Conservation (phyloP, 148 eudicot genomes). For the Fagopyrum tataricum region DNA sequence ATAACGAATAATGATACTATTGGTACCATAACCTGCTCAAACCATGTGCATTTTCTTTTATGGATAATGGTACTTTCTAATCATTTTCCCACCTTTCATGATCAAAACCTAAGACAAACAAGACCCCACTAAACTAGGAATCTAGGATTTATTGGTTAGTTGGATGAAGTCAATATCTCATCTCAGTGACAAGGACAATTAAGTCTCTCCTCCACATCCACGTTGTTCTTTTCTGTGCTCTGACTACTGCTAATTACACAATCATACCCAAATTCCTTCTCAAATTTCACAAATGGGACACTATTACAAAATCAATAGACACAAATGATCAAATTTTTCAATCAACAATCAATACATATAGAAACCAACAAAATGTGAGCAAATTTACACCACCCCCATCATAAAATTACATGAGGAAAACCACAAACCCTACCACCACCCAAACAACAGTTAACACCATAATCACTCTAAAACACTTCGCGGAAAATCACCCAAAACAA, state of each 20-base stretch:
- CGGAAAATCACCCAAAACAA: not conserved
- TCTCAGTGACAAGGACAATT: conserved; percentile 2
- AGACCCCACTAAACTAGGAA: not conserved
- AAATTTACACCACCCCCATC: not conserved
- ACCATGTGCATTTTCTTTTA: not conserved
- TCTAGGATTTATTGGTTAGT: not conserved
- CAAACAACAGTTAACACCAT: not conserved
- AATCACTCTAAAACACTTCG: not conserved
- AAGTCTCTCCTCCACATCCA: not conserved
- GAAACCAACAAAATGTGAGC: not conserved
- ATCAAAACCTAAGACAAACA: conserved; percentile 3
- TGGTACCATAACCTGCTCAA: too few species aligned
- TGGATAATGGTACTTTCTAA: not conserved
- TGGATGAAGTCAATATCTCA: not conserved
- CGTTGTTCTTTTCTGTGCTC: not conserved
- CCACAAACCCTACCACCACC: not conserved
- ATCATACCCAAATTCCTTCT: not conserved
- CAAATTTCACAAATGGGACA: not conserved
- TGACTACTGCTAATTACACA: not conserved
- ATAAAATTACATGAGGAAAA: not conserved
- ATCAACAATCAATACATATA: not conserved
- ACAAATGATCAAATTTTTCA: not conserved
- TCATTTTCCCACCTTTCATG: not conserved
- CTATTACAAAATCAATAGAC: not conserved
- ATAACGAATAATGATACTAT: too few species aligned